Evolutionary conservation across 108 stramenopile species (phyloP).

Genomic region (Cylindrotheca fusiformis): DNA sequence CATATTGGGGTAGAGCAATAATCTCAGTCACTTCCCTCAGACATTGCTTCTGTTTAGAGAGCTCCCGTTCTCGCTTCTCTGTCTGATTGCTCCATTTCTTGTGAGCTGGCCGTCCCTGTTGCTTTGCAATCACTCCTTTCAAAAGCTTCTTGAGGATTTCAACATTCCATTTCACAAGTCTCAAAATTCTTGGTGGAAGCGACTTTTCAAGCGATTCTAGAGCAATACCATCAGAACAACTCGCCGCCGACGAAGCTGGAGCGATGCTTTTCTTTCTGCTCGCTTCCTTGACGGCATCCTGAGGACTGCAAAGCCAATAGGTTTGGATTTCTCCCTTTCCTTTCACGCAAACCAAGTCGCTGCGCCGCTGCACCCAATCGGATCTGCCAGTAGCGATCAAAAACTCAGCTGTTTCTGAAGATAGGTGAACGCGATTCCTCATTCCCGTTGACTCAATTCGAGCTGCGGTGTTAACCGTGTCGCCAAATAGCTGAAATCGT

Average conservation of each 20-base stretch:
- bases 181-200: constrained; percentile 21
- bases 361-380: constrained; percentile 35
- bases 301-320: constrained; percentile 37
- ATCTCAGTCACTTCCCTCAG: constrained; percentile 31
- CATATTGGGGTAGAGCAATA: constrained; percentile 26
- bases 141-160: constrained; percentile 28
- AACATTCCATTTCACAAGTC: constrained; percentile 31
- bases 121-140: constrained; percentile 20
- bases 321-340: constrained; percentile 61
- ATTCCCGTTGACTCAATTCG: constrained; percentile 48
- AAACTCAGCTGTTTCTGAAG: constrained; percentile 44
- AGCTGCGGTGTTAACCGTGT: constrained; percentile 57
- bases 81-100: background rate
- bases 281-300: background rate
- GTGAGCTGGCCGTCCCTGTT: background rate
- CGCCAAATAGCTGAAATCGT: constrained; percentile 64
- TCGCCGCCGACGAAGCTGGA: background rate
- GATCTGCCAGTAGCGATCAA: constrained; percentile 30
- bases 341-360: constrained; percentile 40
- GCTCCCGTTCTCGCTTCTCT: background rate
- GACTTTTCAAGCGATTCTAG: background rate
- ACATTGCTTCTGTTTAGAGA: background rate
- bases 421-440: constrained; percentile 42
- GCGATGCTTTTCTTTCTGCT: background rate
- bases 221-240: background rate